Evolutionary conservation across 768 basidiomycete species (phyloP).

Genomic region (Asterophora parasitica): DNA sequence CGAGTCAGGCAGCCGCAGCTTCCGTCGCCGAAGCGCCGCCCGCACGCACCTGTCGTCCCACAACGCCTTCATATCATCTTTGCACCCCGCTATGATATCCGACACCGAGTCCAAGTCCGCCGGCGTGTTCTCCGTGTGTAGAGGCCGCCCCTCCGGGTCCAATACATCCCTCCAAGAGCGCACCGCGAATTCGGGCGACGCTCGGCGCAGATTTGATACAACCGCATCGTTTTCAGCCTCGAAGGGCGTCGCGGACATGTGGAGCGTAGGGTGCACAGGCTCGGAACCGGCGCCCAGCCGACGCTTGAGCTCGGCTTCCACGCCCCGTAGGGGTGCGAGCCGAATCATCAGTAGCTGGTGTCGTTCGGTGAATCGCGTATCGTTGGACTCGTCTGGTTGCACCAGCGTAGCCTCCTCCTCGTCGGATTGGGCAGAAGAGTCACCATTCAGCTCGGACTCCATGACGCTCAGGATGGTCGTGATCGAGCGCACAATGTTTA

Average conservation of each 20-base stretch:
- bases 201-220: slow-evolving; percentile 19
- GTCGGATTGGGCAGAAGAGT: slow-evolving; percentile 27
- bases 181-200: slow-evolving; percentile 43
- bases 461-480: slow-evolving; percentile 61
- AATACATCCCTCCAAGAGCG: slow-evolving; percentile 50
- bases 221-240: slow-evolving; percentile 26
- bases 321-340: slow-evolving; percentile 54
- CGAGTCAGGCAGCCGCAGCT: slow-evolving; percentile 53
- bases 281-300: slow-evolving; percentile 49
- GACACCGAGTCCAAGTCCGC: slow-evolving; percentile 38
- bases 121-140: slow-evolving; percentile 1
- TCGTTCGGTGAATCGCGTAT: slow-evolving; percentile 42
- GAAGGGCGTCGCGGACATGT: slow-evolving; percentile 46
- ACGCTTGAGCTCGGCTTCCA: slow-evolving; percentile 61
- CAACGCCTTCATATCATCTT: slow-evolving; percentile 57
- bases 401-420: slow-evolving; percentile 24
- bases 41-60: slow-evolving; percentile 58
- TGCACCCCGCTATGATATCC: slow-evolving; percentile 52
- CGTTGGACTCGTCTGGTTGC: slow-evolving; percentile 16
- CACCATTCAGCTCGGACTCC: slow-evolving; percentile 46
- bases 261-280: slow-evolving; percentile 25
- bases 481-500: slow-evolving; percentile 73
- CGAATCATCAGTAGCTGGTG: slow-evolving; percentile 54
- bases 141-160: slow-evolving; percentile 19
- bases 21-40: slow-evolving; percentile 40